phyloP scores from a whole-genome alignment of 2,329 filamentous ascomycete genomes.

The Drechslera avenae region DNA sequence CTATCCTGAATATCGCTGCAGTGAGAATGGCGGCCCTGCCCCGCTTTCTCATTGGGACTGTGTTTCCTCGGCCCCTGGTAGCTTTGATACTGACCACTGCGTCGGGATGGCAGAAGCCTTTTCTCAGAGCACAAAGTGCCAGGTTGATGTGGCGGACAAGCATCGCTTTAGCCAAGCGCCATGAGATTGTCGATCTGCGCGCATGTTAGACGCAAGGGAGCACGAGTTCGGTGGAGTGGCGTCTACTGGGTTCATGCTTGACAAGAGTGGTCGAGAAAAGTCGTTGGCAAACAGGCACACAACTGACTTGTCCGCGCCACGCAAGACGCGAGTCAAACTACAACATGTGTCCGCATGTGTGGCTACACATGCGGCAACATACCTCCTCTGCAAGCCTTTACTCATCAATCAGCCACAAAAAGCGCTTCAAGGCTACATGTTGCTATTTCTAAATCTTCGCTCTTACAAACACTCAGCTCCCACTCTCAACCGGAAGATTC shows the following conservation, averaged over 20 bases:
- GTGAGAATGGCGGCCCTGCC: constrained; percentile 8
- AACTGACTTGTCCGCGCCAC: no score
- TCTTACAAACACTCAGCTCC: not conserved
- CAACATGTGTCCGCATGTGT: no score
- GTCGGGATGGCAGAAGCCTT: constrained; percentile 15
- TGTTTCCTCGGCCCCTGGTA: constrained; percentile 23
- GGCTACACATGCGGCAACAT: not conserved
- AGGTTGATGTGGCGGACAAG: constrained; percentile 1
- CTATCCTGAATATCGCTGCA: constrained; percentile 21
- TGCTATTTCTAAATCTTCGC: not conserved
- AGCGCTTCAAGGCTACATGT: not conserved
- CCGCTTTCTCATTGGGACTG: constrained; percentile 19
- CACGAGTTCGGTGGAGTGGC: not conserved
- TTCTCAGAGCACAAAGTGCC: constrained; percentile 1
- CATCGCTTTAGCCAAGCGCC: constrained; percentile 11
- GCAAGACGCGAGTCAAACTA: no score
- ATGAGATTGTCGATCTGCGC: not conserved
- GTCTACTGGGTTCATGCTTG: not conserved
- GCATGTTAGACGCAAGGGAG: not conserved
- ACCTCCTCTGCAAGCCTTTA: not conserved
- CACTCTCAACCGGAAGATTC: constrained; percentile 21
- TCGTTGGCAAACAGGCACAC: no score
- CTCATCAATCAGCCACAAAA: not conserved
- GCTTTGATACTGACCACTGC: constrained; percentile 8
- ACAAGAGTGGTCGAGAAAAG: no score